Conservation (phyloP, 805 yeast genomes). For the Zygotorulaspora sp. region DNA sequence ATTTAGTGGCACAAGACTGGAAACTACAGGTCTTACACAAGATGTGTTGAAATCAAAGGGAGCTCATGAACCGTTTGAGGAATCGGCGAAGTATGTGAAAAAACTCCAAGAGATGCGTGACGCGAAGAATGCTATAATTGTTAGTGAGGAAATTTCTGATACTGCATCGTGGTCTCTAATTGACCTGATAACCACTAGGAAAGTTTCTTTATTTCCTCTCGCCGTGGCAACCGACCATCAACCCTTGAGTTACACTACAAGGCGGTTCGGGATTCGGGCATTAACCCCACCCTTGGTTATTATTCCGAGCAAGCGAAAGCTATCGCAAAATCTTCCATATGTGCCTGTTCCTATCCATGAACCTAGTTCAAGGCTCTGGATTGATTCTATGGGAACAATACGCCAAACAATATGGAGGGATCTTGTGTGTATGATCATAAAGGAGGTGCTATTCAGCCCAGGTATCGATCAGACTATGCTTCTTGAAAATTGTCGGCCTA, state of each 20-base stretch:
- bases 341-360: conserved; percentile 52
- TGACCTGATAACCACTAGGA: conserved; percentile 45
- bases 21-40: conserved; percentile 19
- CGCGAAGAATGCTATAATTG: conserved; percentile 48
- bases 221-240: conserved; percentile 48
- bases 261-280: conserved; percentile 62
- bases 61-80: conserved; percentile 38
- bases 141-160: conserved; percentile 53
- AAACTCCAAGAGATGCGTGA: conserved; percentile 40
- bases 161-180: conserved; percentile 60
- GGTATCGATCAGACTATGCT: conserved; percentile 40
- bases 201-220: conserved; percentile 45
- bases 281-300: conserved; percentile 60
- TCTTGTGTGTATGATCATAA: conserved; percentile 45
- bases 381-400: conserved; percentile 58
- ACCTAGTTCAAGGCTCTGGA: conserved; percentile 69
- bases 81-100: conserved; percentile 45
- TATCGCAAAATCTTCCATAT: conserved; percentile 10
- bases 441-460: conserved; percentile 49
- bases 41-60: conserved; percentile 31
- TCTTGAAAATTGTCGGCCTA: conserved; percentile 20
- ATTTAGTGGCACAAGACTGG: conserved; percentile 43
- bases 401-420: conserved; percentile 58
- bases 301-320: conserved; percentile 31
- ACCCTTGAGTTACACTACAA: conserved; percentile 67